phyloP scores from a whole-genome alignment of 2,329 filamentous ascomycete species.

The Aspergillus sp. region DNA sequence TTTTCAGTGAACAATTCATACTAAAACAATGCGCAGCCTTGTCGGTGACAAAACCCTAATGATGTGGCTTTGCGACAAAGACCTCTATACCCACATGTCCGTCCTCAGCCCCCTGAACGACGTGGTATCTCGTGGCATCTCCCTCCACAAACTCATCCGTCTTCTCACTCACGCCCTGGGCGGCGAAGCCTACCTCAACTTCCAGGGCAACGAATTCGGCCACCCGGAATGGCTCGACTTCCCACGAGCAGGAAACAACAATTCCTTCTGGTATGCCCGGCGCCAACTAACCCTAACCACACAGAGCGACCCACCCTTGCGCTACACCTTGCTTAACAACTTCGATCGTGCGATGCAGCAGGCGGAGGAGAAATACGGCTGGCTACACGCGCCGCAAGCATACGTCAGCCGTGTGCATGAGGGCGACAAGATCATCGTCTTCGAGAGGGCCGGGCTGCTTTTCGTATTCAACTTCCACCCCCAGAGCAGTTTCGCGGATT shows the following conservation, averaged over 20 bases:
- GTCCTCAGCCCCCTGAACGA: slow-evolving; percentile 72
- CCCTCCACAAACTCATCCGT: slow-evolving; percentile 95
- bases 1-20: no score
- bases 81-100: slow-evolving; percentile 98
- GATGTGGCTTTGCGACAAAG: slow-evolving; percentile 96
- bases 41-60: slow-evolving; percentile 95
- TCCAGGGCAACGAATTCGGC: slow-evolving; percentile 97
- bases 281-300: slow-evolving; percentile 80
- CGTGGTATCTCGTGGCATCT: slow-evolving; percentile 81
- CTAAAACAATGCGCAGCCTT: slow-evolving; percentile 47
- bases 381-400: slow-evolving; percentile 77
- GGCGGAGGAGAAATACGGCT: slow-evolving; percentile 80
- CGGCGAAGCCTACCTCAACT: slow-evolving; percentile 96
- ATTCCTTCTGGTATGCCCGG: slow-evolving; percentile 90
- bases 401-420: slow-evolving; percentile 94
- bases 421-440: slow-evolving; percentile 86
- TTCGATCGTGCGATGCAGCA: slow-evolving; percentile 91
- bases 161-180: slow-evolving; percentile 84
- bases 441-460: slow-evolving; percentile 80
- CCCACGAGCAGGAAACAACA: slow-evolving; percentile 82
- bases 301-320: slow-evolving; percentile 66
- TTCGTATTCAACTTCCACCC: slow-evolving; percentile 98
- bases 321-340: slow-evolving; percentile 85
- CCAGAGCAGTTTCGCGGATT: slow-evolving; percentile 76
- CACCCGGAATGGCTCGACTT: slow-evolving; percentile 99